Evolutionary conservation across 495 filamentous ascomycete genomes (phyloP), one percentile per base, ranked within the genome.

Genomic region (Evernia prunastri): DNA sequence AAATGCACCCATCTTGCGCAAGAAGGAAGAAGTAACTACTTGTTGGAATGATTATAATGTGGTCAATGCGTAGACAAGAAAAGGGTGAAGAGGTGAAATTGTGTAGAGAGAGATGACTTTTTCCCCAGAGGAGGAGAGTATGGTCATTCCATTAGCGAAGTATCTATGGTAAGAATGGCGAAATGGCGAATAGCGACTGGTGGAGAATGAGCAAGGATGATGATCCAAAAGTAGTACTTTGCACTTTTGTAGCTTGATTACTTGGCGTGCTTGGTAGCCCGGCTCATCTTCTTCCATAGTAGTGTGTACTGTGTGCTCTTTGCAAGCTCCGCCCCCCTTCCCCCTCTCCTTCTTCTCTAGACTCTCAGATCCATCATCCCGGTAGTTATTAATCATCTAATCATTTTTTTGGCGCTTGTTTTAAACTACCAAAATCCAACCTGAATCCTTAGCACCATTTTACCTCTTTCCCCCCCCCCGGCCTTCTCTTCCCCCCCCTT

Each of bases 181-280:
- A n/a, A n/a, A n/a, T n/a, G n/a, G n/a, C n/a, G n/a, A n/a, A n/a
- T 54, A 20, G 51, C 51, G 51, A 54, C 10, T 33, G 6, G 51
- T 54, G 33, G 51, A 35, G 5, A 29, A 54, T 33, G 5, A 54
- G 27, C 27, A 33, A 54, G 27, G 51, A 33, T 33, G 27, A 31
- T 54, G 51, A 54, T 54, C 51, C 51, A 18, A 54, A 54, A 54
- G 45, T 49, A 25, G 40, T 43, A 20, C 18, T 20, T 43, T 43
- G 4, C 3, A 6, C 36, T 12, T 1, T 39, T 39, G 10, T 39
- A 11, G 13, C 6, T 39, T 39, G n/a, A n/a, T n/a, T n/a, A n/a
- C n/a, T n/a, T n/a, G n/a, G n/a, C n/a, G n/a, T n/a, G n/a, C n/a
- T n/a, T n/a, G n/a, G n/a, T 11, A 12, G 45, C 12, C 45, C 4